Evolutionary conservation across 2,329 filamentous ascomycete genomes (phyloP).

Genomic region (Nigrospora osmanthi): DNA sequence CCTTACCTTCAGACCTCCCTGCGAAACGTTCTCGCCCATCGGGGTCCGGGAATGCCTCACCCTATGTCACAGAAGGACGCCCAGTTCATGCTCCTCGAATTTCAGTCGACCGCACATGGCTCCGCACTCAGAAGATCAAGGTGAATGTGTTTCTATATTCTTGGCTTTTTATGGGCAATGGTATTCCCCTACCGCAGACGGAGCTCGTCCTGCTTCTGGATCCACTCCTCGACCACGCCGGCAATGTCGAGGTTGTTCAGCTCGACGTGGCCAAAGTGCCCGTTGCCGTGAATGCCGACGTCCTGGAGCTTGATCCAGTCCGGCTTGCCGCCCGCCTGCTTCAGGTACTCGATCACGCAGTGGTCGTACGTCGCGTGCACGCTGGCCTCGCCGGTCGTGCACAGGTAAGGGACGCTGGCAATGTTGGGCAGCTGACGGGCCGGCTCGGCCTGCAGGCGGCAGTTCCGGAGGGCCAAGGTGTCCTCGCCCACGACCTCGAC

Average conservation of each 20-base stretch:
- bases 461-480: slow-evolving; percentile 10
- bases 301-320: slow-evolving; percentile 35
- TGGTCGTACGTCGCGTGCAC: slow-evolving; percentile 45
- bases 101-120: too few species aligned
- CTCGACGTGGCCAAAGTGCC: slow-evolving; percentile 40
- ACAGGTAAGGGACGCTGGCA: slow-evolving; percentile 32
- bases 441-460: slow-evolving; percentile 19
- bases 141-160: too few species aligned
- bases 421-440: slow-evolving; percentile 35
- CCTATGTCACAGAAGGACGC: too few species aligned
- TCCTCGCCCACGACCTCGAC: slow-evolving; percentile 16
- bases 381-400: slow-evolving; percentile 39
- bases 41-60: too few species aligned
- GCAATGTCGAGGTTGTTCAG: slow-evolving; percentile 47
- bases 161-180: too few species aligned
- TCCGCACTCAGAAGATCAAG: too few species aligned
- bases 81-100: too few species aligned
- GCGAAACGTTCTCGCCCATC: too few species aligned
- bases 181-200: too few species aligned
- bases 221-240: slow-evolving; percentile 47
- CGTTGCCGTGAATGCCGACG: slow-evolving; percentile 39
- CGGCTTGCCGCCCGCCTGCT: slow-evolving; percentile 35
- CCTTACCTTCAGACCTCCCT: too few species aligned
- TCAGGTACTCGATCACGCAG: slow-evolving; percentile 40
- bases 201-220: slow-evolving; percentile 4